Evolutionary conservation across 495 filamentous ascomycete genomes (phyloP), one percentile per base, ranked within the genome.

Genomic region (Neurospora pannonica): DNA sequence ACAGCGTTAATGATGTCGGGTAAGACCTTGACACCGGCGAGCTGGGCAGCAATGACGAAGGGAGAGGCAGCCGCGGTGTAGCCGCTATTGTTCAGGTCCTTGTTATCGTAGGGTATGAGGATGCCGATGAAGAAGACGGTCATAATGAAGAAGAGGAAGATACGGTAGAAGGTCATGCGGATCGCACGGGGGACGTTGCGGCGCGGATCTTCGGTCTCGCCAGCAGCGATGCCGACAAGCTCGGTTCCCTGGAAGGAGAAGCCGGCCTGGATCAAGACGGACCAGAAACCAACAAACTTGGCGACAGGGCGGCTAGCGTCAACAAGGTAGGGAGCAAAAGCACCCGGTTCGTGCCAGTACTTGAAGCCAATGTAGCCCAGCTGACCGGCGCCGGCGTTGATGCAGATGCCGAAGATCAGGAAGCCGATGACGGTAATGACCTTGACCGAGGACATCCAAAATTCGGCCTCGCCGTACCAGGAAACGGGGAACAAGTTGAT

Each of bases 1-100:
- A 93, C 89, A 37, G 87, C 90, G 77, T 93, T 93, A 81, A 94
- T 90, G 75, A 93, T 88, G 70, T 90, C 87, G 1, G 91, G 91
- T 37, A 93, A 86, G 6, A 88, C 88, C 8, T 82, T 83, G 75
- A 93, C 88, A 74, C 90, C 90, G 5, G 91, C 92, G 13, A 87
- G 81, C 37, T 85, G 78, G 39, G 92, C 88, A 34, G 91, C 90
- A 70, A 94, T 88, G 31, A 93, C 92, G 71, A 93, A 89, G 5
- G 92, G 92, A 4, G 91, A 93, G 40, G 88, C 90, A 67, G 89
- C 88, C 75, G 87, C 76, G 79, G 84, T 76, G 80, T 82, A 77
- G 83, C 84, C 67, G 85, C 84, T 76, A 39, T 80, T 84, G 42
- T 88, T 79, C 17, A 94, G 86, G 13, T 75, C 21, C 62, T 72